These are phyloP conservation scores for Hanseniaspora uvarum DNA, from an alignment of 1,139 yeast genomes.

Conservation along the genomic window DNA sequence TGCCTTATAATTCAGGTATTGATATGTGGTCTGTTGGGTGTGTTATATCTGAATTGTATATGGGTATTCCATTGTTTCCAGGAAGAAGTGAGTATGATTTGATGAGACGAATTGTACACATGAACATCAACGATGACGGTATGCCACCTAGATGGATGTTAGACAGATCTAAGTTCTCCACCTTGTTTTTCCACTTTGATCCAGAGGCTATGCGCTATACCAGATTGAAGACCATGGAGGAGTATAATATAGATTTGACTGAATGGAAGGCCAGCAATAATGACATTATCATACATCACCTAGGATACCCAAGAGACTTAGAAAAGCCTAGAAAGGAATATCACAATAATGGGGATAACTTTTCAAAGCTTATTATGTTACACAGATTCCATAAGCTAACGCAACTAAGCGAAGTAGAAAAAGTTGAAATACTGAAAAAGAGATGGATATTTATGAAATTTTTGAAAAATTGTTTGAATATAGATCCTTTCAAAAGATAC, in stretches of 20 bases:
- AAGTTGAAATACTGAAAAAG: constrained; percentile 56
- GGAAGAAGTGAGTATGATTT: constrained; percentile 93
- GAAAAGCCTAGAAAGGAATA: constrained; percentile 82
- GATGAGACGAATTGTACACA: constrained; percentile 67
- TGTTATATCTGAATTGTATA: constrained; percentile 82
- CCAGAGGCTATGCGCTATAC: constrained; percentile 21
- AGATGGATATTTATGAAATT: constrained; percentile 68
- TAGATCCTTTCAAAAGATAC: constrained; percentile 89
- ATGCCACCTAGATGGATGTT: constrained; percentile 92
- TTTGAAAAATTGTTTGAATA: constrained; percentile 60
- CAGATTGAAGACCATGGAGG: constrained; percentile 46
- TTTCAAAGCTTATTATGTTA: constrained; percentile 60
- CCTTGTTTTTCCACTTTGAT: constrained; percentile 49
- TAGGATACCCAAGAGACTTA: constrained; percentile 30
- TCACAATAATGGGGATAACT: constrained; percentile 48
- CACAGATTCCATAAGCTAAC: constrained; percentile 65
- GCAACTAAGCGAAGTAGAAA: constrained; percentile 29
- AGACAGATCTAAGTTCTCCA: constrained; percentile 82
- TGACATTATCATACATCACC: constrained; percentile 14
- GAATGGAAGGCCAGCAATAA: constrained; percentile 12
- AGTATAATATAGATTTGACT: constrained; percentile 42
- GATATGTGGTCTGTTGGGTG: constrained; percentile 99
- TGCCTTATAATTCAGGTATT: constrained; percentile 82
- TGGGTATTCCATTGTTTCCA: constrained; percentile 91
- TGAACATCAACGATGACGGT: constrained; percentile 44